Evolutionary conservation across 352 stramenopile species (phyloP).

Genomic region (Achlya hypogyna): DNA sequence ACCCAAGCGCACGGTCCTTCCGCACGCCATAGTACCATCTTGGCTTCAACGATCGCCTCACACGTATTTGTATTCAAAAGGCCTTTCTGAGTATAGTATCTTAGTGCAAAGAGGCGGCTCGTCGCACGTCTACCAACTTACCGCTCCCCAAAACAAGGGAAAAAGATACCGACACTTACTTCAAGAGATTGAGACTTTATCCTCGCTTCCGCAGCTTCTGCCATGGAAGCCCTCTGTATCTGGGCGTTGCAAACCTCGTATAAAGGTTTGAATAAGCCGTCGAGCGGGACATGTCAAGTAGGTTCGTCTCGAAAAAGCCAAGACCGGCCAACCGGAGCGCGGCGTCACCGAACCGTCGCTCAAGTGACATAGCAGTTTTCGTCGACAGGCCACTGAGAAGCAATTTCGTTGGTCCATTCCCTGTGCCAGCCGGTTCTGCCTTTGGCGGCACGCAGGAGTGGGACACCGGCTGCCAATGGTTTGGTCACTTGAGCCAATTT

Average conservation of each 20-base stretch:
- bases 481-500: conserved; percentile 5
- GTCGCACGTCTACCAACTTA: conserved; percentile 2
- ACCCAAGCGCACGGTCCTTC: no score
- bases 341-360: neutral
- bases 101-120: neutral
- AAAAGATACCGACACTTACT: neutral
- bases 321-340: neutral
- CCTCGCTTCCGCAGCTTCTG: neutral
- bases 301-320: neutral
- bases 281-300: conserved; percentile 4
- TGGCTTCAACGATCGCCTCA: neutral
- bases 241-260: neutral
- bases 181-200: neutral
- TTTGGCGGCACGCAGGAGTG: neutral
- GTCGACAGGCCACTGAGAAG: neutral
- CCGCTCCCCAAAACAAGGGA: neutral
- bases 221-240: neutral
- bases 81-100: no score
- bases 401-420: neutral
- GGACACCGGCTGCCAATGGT: neutral
- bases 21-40: no score
- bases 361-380: conserved; percentile 6
- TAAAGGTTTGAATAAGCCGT: neutral
- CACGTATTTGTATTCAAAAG: neutral
- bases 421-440: neutral